These are phyloP conservation scores for Solanum chacoense DNA, from an alignment of 305 asterid genomes.

Conservation along the genomic window DNA sequence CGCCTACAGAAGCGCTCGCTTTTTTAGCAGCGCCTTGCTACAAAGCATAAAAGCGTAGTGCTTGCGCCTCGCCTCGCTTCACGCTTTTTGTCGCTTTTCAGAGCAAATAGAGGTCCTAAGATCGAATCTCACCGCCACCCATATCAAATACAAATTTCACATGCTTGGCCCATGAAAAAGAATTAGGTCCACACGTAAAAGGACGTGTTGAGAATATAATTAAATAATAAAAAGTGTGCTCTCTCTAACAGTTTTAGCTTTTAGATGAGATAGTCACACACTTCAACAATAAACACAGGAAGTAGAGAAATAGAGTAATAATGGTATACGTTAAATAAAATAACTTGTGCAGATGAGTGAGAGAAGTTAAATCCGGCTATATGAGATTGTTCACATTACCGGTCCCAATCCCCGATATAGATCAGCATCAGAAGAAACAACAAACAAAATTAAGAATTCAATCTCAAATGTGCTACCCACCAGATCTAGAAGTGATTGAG, in stretches of 20 bases:
- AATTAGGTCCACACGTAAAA: background rate
- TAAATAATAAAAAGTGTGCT: background rate
- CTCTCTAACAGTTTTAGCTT: background rate
- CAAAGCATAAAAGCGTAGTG: background rate
- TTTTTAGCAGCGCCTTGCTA: background rate
- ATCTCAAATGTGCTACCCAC: constrained; percentile 25
- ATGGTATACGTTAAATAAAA: background rate
- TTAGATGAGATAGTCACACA: background rate
- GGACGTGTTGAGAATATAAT: background rate
- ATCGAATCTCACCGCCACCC: background rate
- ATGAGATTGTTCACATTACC: background rate
- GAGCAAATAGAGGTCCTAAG: background rate
- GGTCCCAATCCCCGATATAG: background rate
- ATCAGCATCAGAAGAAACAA: background rate
- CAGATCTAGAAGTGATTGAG: constrained; percentile 69
- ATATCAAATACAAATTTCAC: background rate
- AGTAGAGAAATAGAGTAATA: background rate
- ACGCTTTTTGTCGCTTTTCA: background rate
- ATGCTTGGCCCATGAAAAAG: background rate
- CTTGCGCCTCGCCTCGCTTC: background rate
- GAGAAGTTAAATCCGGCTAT: background rate
- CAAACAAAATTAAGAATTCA: background rate
- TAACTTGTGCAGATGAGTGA: background rate
- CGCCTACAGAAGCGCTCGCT: background rate
- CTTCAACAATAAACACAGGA: background rate